phyloP scores from a whole-genome alignment of 1,284 basidiomycete genomes.

The Fomitiporia mediterranea region DNA sequence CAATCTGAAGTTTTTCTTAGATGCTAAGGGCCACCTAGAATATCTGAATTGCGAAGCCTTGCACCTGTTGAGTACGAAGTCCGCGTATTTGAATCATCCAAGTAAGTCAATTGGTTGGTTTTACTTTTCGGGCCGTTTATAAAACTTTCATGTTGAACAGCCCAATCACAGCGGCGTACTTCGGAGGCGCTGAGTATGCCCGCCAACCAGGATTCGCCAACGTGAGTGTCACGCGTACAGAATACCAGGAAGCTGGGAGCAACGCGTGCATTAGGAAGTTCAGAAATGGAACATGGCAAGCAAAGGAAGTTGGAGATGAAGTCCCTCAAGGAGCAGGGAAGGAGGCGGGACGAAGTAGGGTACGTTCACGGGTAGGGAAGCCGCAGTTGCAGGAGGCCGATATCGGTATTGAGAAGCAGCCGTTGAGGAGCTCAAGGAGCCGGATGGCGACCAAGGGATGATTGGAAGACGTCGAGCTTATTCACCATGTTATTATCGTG shows the following conservation, averaged over 20 bases:
- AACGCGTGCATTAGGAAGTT: conserved; percentile 70
- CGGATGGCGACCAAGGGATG: background rate
- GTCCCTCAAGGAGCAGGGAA: conserved; percentile 1
- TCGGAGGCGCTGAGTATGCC: conserved; percentile 59
- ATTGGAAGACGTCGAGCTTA: background rate
- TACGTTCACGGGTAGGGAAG: background rate
- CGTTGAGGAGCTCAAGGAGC: background rate
- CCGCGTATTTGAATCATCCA: conserved; percentile 60
- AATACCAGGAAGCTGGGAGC: conserved; percentile 80
- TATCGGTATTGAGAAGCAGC: background rate
- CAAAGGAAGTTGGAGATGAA: background rate
- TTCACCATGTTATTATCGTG: background rate
- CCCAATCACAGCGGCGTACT: conserved; percentile 69
- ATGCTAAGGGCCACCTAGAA: conserved; percentile 33
- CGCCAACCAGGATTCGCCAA: conserved; percentile 43
- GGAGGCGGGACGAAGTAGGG: background rate
- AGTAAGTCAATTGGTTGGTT: conserved; percentile 50
- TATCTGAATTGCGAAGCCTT: conserved; percentile 66
- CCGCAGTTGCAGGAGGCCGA: background rate
- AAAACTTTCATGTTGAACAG: conserved; percentile 33
- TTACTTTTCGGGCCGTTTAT: background rate
- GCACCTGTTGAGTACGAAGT: conserved; percentile 77
- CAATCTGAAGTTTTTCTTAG: background rate
- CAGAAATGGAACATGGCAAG: conserved; percentile 15
- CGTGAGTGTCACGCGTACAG: conserved; percentile 63